These are phyloP conservation scores for Papiliotrema nemorosa DNA, from an alignment of 1,284 basidiomycete species.

Conservation along the genomic window DNA sequence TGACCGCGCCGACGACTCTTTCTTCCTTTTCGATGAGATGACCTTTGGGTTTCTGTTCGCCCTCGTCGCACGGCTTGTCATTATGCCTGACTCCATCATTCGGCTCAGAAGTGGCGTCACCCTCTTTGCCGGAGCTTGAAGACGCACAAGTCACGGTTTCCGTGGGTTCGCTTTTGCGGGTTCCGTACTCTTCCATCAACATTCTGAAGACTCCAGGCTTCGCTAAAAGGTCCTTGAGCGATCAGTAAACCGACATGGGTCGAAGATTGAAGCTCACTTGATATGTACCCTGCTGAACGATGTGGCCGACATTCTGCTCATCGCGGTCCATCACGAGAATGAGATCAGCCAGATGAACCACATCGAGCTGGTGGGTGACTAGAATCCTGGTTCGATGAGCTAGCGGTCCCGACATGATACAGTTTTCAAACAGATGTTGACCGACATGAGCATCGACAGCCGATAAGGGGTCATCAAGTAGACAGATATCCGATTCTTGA, in stretches of 20 bases:
- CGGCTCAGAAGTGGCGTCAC: background rate
- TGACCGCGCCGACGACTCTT: constrained; percentile 30
- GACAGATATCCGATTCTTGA: constrained; percentile 12
- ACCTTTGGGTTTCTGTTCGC: constrained; percentile 36
- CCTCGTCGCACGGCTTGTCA: background rate
- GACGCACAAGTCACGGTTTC: background rate
- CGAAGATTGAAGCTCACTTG: background rate
- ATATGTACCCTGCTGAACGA: constrained; percentile 10
- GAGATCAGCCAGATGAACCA: constrained; percentile 49
- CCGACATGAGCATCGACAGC: constrained; percentile 61
- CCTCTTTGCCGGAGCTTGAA: too few relatives aligned
- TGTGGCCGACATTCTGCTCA: background rate
- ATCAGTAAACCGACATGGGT: background rate
- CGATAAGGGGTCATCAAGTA: constrained; percentile 52
- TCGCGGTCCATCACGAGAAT: constrained; percentile 27
- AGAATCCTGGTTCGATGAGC: constrained; percentile 63
- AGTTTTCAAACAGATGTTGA: constrained; percentile 53
- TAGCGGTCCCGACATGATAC: constrained; percentile 60
- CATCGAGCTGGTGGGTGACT: constrained; percentile 66
- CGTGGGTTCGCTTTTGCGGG: background rate
- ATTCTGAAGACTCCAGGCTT: constrained; percentile 9
- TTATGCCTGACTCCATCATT: background rate
- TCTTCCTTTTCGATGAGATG: constrained; percentile 55
- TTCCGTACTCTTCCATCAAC: constrained; percentile 14
- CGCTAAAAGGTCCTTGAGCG: constrained; percentile 5